phyloP scores from a whole-genome alignment of 495 filamentous ascomycete species.

The Penicillium longicatenatum region DNA sequence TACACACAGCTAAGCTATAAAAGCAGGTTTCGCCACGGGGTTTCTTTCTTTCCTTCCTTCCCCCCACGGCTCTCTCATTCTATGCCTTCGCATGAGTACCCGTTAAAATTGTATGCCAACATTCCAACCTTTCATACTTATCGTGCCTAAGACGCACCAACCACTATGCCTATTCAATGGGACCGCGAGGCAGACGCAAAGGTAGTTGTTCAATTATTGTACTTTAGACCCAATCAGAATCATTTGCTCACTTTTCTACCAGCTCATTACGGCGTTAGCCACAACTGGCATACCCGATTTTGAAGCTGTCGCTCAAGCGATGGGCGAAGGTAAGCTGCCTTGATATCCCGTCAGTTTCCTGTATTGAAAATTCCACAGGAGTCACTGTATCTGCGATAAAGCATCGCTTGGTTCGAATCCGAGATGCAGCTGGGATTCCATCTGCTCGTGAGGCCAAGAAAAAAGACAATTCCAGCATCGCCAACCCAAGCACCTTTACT shows the following conservation, averaged over 20 bases:
- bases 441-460: not conserved
- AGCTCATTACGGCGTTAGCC: constrained; percentile 12
- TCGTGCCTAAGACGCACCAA: not conserved
- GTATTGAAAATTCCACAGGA: not conserved
- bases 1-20: too few relatives aligned
- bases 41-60: too few relatives aligned
- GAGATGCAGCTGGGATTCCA: constrained; percentile 2
- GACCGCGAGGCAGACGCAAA: constrained; percentile 9
- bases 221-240: not conserved
- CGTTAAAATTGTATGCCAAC: too few relatives aligned
- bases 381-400: constrained; percentile 14
- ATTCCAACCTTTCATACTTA: too few relatives aligned
- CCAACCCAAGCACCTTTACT: too few relatives aligned
- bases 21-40: too few relatives aligned
- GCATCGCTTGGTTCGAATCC: constrained; percentile 16
- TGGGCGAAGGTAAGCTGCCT: constrained; percentile 10
- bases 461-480: not conserved
- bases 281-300: not conserved
- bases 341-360: not conserved
- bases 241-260: not conserved
- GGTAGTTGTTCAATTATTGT: not conserved
- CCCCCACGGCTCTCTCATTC: too few relatives aligned
- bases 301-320: not conserved
- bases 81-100: too few relatives aligned
- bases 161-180: constrained; percentile 3